Base-by-base conservation (phyloP, 495 filamentous ascomycete species). In the Penicillium goetzii region DNA sequence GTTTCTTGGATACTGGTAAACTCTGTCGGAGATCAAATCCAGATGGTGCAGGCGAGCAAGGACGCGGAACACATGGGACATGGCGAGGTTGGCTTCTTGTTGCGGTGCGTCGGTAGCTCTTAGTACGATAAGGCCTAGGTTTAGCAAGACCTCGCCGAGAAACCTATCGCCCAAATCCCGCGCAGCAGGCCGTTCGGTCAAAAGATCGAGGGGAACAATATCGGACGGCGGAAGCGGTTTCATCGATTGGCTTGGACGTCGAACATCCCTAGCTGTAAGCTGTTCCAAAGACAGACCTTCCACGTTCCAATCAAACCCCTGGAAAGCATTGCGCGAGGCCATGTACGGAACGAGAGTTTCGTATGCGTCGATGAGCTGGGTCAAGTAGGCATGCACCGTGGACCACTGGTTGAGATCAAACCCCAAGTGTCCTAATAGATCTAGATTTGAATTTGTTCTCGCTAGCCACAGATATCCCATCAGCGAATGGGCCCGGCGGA, bases 11-110 rank as follows among this genome's bases (percentile, higher is more conserved):
- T 80, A 82, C 61, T 78, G 79, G 65, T 89, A 90, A 1, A 89
- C 77, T n/a, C 78, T 76, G 28, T 83, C 76, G n/a, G 88, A 83
- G 11, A 89, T 77, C 56, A 81, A 70, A 30, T 77, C 85, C 11
- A 78, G 72, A 64, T 86, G 85, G 65, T 90, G 88, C 43, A 90
- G 62, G 54, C 83, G 79, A 23, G 85, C 88, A 61, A 90, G 81
- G 19, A 85, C 79, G 28, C 81, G 82, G 59, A 84, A 81, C 2
- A 89, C 84, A 62, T 78, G 77, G 43, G 84, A 81, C 83, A 87
- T 86, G 30, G 83, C 83, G 14, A 74, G 41, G 50, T 78, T 78
- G 14, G 75, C 74, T 49, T 78, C 73, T 32, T 73, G 68, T n/a
- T 72, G 60, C 30, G 74, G 43, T 8, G 63, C 66, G 61, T 85